Evolutionary conservation across 345 rosid genomes (phyloP).

Genomic region (Moringa oleifera): DNA sequence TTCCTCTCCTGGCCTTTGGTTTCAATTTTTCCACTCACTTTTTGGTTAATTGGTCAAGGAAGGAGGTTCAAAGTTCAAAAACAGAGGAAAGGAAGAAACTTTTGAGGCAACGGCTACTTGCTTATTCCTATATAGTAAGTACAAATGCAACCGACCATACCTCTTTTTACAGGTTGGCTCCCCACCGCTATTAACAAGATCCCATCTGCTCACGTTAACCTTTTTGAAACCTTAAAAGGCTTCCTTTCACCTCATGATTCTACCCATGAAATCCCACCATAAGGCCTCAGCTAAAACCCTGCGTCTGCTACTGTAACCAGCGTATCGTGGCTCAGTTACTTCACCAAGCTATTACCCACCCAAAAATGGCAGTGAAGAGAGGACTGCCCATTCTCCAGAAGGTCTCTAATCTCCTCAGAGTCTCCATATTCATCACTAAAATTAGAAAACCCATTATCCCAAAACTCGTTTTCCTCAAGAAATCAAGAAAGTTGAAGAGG

Average conservation of each 20-base stretch:
- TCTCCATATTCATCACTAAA: conserved; percentile 22
- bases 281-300: not conserved
- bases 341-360: not conserved
- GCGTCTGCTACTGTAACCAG: not conserved
- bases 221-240: conserved; percentile 8
- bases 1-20: too few relatives aligned
- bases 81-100: too few relatives aligned
- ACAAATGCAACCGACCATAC: conserved; percentile 30
- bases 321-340: not conserved
- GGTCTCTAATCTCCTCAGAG: conserved; percentile 30
- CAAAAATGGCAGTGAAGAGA: conserved; percentile 23
- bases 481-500: conserved; percentile 25
- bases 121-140: conserved; percentile 8
- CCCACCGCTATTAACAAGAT: conserved; percentile 10
- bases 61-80: conserved; percentile 6
- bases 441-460: conserved; percentile 39
- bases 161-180: conserved; percentile 29
- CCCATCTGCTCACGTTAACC: not conserved
- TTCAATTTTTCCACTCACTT: too few relatives aligned
- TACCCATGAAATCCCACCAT: not conserved
- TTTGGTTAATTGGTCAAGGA: too few relatives aligned
- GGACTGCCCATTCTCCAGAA: conserved; percentile 20
- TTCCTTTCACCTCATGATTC: not conserved
- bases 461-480: conserved; percentile 29
- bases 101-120: conserved; percentile 38